These are phyloP conservation scores for Monilinia fructigena DNA, from an alignment of 2,329 filamentous ascomycete species.

Conservation along the genomic window DNA sequence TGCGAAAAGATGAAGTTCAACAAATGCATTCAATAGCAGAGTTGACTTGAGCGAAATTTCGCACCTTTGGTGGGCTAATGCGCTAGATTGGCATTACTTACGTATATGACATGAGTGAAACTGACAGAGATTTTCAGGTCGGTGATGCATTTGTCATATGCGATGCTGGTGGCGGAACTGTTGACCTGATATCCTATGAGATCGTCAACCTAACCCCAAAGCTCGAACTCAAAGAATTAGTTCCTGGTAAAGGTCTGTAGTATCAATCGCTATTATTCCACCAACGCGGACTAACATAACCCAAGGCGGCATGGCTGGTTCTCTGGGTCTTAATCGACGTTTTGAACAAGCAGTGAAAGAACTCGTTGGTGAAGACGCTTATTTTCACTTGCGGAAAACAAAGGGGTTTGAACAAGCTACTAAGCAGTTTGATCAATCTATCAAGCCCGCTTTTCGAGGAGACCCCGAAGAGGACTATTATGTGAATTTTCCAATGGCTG, in stretches of 20 bases:
- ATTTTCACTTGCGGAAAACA: slow-evolving; percentile 37
- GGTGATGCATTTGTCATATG: slow-evolving; percentile 39
- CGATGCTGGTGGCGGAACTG: slow-evolving; percentile 40
- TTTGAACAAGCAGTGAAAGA: slow-evolving; percentile 35
- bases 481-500: slow-evolving; percentile 36
- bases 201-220: slow-evolving; percentile 27
- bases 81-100: not conserved
- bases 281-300: slow-evolving; percentile 1
- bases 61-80: not conserved
- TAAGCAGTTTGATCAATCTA: slow-evolving; percentile 38
- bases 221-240: slow-evolving; percentile 35
- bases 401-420: slow-evolving; percentile 38
- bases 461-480: slow-evolving; percentile 34
- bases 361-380: slow-evolving; percentile 34
- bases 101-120: slow-evolving; percentile 17
- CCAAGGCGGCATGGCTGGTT: slow-evolving; percentile 36
- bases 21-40: not conserved
- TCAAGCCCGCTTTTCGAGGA: slow-evolving; percentile 37
- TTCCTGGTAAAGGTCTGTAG: slow-evolving; percentile 30
- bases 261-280: not conserved
- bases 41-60: not conserved
- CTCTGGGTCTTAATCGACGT: slow-evolving; percentile 33
- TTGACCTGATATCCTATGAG: slow-evolving; percentile 40
- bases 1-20: not conserved
- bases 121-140: slow-evolving; percentile 23